phyloP scores from a whole-genome alignment of 331 rosid species.

The Pyrus hybrid region DNA sequence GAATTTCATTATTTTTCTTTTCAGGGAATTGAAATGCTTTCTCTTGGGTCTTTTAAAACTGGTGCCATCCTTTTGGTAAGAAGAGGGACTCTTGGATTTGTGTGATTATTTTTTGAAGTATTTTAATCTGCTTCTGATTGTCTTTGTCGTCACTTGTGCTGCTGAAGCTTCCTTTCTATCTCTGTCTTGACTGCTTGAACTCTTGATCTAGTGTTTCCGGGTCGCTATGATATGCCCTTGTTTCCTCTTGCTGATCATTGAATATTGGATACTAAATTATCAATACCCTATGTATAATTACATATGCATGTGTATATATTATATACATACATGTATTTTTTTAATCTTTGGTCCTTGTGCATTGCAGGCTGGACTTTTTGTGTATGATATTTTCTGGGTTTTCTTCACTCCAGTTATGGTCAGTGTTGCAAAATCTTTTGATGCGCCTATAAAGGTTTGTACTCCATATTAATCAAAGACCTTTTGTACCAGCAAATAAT shows the following conservation, averaged over 20 bases:
- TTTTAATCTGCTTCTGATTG: not conserved
- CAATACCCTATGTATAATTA: not conserved
- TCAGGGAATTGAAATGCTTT: conserved; percentile 99
- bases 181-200: not conserved
- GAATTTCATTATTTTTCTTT: conserved; percentile 14
- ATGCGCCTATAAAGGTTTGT: conserved; percentile 96
- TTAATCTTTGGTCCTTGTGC: conserved; percentile 7
- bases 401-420: conserved; percentile 99
- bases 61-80: conserved; percentile 97
- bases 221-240: not conserved
- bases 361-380: conserved; percentile 88
- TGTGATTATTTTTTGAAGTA: not conserved
- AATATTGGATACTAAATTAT: not conserved
- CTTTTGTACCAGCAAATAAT: not conserved
- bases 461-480: conserved; percentile 6
- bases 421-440: conserved; percentile 98
- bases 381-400: conserved; percentile 99
- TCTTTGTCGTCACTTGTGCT: not conserved
- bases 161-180: not conserved
- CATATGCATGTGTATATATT: not conserved
- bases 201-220: not conserved
- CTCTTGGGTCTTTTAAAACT: conserved; percentile 96
- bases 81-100: not conserved
- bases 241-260: not conserved
- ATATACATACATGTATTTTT: not conserved